phyloP scores from a whole-genome alignment of 768 basidiomycete species.

The Podaxis mareebaensis region DNA sequence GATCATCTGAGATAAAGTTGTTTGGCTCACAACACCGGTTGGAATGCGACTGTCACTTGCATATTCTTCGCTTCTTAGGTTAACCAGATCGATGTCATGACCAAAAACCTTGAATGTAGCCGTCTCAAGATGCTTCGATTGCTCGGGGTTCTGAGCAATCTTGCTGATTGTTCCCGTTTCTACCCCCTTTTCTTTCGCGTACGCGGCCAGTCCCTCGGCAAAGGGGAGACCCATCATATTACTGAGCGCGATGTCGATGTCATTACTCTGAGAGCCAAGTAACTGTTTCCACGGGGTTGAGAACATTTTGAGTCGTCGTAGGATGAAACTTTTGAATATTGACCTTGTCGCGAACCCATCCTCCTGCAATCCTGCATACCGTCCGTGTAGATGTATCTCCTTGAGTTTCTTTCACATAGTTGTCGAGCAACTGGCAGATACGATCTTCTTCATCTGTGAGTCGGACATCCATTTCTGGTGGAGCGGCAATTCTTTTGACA shows the following conservation, averaged over 20 bases:
- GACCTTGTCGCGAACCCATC: constrained; percentile 99
- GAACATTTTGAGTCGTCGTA: background rate
- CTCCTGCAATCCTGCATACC: constrained; percentile 90
- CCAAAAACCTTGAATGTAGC: constrained; percentile 81
- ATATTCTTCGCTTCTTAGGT: constrained; percentile 91
- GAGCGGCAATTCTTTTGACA: constrained; percentile 20
- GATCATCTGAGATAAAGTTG: background rate
- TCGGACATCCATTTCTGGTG: constrained; percentile 40
- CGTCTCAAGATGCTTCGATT: constrained; percentile 97
- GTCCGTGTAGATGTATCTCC: constrained; percentile 53
- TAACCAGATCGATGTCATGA: constrained; percentile 90
- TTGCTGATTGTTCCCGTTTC: constrained; percentile 66
- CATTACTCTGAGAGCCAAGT: constrained; percentile 78
- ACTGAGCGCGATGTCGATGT: constrained; percentile 90
- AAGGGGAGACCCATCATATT: constrained; percentile 91
- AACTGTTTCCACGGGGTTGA: constrained; percentile 48
- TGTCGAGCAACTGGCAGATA: constrained; percentile 79
- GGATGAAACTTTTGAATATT: background rate
- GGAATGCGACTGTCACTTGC: constrained; percentile 88
- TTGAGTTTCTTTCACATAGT: constrained; percentile 63
- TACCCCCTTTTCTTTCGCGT: constrained; percentile 51
- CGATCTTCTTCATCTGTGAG: constrained; percentile 68
- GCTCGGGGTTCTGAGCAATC: constrained; percentile 93
- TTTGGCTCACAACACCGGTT: constrained; percentile 67
- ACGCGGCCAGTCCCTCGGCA: constrained; percentile 74